phyloP scores from a whole-genome alignment of 2,329 filamentous ascomycete genomes.

The Nigrograna mackinnonii region DNA sequence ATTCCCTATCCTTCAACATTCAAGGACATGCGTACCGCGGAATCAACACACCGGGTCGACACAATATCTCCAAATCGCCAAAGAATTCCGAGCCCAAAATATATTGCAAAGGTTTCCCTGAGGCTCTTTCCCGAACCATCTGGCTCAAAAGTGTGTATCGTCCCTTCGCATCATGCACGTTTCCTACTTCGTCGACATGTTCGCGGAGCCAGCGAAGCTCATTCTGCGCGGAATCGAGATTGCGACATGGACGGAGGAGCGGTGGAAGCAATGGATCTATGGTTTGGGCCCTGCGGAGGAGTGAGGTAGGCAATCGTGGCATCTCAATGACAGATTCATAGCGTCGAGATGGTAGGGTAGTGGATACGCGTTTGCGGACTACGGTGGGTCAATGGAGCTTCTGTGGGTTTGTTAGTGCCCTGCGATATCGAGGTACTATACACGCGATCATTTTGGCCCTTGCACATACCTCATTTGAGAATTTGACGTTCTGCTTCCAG shows the following conservation, averaged over 20 bases:
- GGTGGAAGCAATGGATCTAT: constrained; percentile 61
- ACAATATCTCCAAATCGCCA: constrained; percentile 78
- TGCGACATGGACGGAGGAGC: constrained; percentile 67
- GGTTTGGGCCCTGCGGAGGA: constrained; percentile 58
- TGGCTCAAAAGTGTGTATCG: constrained; percentile 20
- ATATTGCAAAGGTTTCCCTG: constrained; percentile 85
- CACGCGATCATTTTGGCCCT: too few relatives aligned
- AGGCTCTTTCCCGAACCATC: constrained; percentile 44
- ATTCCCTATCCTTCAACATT: constrained; percentile 17
- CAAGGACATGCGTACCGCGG: constrained; percentile 61
- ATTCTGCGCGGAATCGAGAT: constrained; percentile 64
- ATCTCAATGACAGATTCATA: constrained; percentile 21
- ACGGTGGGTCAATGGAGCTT: too few relatives aligned
- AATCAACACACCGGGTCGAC: constrained; percentile 78
- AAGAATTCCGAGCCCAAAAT: constrained; percentile 88
- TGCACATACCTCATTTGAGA: too few relatives aligned
- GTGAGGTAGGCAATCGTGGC: constrained; percentile 64
- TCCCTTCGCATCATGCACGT: constrained; percentile 10
- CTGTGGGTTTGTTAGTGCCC: too few relatives aligned
- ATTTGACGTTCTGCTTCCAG: too few relatives aligned
- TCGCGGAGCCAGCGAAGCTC: constrained; percentile 76
- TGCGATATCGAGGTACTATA: too few relatives aligned
- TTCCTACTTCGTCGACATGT: constrained; percentile 46
- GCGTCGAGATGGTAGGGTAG: too few relatives aligned
- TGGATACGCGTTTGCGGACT: too few relatives aligned